Evolutionary conservation across 2,329 filamentous ascomycete genomes (phyloP), one percentile per base, ranked within the genome.

Genomic region (Clarireedia sp.): DNA sequence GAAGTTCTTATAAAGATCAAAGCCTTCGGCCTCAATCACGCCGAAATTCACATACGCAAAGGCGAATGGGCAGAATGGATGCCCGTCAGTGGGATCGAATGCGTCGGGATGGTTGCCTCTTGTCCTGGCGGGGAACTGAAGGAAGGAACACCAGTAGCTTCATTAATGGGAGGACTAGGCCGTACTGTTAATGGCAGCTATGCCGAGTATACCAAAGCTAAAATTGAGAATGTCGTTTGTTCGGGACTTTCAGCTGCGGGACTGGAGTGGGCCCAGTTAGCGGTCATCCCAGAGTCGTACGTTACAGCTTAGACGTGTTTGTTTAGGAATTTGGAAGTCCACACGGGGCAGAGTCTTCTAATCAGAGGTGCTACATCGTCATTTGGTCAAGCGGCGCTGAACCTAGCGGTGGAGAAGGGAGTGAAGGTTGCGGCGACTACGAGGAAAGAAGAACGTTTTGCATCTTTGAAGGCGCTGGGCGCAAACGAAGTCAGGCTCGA

Each of bases 1-100:
- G 29, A 33, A 33, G 29, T 33, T 12, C 29, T 33, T 10, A 14
- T 33, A 12, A 33, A 33, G 29, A 33, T 33, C 12, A 33, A 68
- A 57, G 72, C 73, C 8, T 75, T 75, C 50, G 73, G 73, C 3
- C 58, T 74, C 41, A 74, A 75, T 58, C 72, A 74, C 56, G 73
- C 73, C 8, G 73, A 75, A 60, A 73, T 73, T 68, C 71, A 75
- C 60, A 75, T 75, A 72, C 70, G 73, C 21, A 68, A 66, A 43
- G 73, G 73, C 12, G 72, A 73, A 59, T 73, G 70, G 71, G 68
- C 66, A 52, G 71, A 72, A 55, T 69, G 61, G 57, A 70, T 68
- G 33, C 69, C 68, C 7, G 70, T 74, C 49, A 69, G 62, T 23
- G 72, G 72, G 19, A 63, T 73, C 24, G 72, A 74, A 59, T 75